Conservation (phyloP, 352 stramenopile species). For the Phytophthora tentaculata region DNA sequence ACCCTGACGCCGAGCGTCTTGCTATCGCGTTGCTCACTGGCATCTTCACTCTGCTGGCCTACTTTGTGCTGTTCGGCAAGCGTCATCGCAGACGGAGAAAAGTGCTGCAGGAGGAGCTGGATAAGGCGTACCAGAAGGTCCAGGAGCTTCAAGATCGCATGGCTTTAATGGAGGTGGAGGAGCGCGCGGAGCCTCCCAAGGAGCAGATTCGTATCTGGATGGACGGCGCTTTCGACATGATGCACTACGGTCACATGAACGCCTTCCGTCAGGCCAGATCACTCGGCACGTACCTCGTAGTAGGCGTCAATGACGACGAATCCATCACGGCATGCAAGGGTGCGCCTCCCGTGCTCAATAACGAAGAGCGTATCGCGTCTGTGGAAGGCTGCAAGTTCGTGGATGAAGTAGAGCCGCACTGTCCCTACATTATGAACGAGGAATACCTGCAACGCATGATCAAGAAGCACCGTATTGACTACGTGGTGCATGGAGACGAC, state of each 20-base stretch:
- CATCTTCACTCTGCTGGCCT: conserved; percentile 82
- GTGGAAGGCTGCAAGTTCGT: conserved; percentile 99
- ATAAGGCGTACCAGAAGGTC: conserved; percentile 79
- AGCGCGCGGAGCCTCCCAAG: conserved; percentile 58
- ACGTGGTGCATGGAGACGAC: conserved; percentile 99
- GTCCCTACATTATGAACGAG: conserved; percentile 99
- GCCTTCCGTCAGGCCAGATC: conserved; percentile 96
- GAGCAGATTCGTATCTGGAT: conserved; percentile 98
- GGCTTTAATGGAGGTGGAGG: conserved; percentile 84
- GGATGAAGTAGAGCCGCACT: conserved; percentile 96
- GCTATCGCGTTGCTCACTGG: conserved; percentile 83
- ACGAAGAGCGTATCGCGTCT: conserved; percentile 96
- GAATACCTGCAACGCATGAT: conserved; percentile 98
- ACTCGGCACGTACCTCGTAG: conserved; percentile 97
- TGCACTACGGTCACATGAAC: conserved; percentile 99
- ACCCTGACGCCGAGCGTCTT: conserved; percentile 85
- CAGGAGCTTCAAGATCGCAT: conserved; percentile 88
- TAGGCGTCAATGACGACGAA: conserved; percentile 98
- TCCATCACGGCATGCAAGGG: conserved; percentile 98
- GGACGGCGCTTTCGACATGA: conserved; percentile 99
- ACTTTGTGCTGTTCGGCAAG: conserved; percentile 91
- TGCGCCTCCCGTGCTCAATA: conserved; percentile 95
- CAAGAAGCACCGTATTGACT: conserved; percentile 98
- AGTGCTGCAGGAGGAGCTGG: conserved; percentile 78
- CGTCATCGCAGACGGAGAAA: conserved; percentile 75